phyloP scores from a whole-genome alignment of 208 protist genomes.

The Trichomonas vaginalis region DNA sequence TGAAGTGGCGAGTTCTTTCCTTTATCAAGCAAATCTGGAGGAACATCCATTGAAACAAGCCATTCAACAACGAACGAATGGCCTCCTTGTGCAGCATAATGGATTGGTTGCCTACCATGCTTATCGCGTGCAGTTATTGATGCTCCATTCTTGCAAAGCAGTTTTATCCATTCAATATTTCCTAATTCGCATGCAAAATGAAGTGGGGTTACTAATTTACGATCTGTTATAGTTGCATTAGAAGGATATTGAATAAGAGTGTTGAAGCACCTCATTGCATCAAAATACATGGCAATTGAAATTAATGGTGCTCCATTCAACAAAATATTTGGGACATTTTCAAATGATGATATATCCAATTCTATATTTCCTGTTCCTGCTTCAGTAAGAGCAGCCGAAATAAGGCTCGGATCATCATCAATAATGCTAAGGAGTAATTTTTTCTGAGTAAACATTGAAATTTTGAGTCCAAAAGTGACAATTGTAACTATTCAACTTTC shows the following conservation, averaged over 20 bases:
- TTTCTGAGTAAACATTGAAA: background rate
- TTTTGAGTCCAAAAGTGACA: background rate
- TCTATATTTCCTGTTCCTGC: background rate
- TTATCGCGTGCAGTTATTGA: background rate
- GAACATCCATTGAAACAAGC: background rate
- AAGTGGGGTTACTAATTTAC: background rate
- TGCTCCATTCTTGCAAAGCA: background rate
- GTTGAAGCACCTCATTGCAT: background rate
- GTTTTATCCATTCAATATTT: background rate
- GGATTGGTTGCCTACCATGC: background rate
- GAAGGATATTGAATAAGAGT: background rate
- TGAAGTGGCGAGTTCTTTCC: background rate
- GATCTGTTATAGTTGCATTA: background rate
- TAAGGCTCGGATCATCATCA: background rate
- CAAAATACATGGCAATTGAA: background rate
- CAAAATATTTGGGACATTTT: background rate
- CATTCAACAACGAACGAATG: background rate
- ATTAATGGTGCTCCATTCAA: background rate
- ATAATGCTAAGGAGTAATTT: background rate
- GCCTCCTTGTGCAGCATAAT: background rate
- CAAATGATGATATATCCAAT: background rate
- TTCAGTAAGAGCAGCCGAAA: background rate
- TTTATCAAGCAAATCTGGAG: background rate
- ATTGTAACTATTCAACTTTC: background rate
- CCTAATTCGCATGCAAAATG: background rate